Percentiles rank a stretch among this genome's conserved stretches.
These are phyloP conservation scores for Syzygium grande DNA, from an alignment of 345 rosid species.

Conservation along the genomic window DNA sequence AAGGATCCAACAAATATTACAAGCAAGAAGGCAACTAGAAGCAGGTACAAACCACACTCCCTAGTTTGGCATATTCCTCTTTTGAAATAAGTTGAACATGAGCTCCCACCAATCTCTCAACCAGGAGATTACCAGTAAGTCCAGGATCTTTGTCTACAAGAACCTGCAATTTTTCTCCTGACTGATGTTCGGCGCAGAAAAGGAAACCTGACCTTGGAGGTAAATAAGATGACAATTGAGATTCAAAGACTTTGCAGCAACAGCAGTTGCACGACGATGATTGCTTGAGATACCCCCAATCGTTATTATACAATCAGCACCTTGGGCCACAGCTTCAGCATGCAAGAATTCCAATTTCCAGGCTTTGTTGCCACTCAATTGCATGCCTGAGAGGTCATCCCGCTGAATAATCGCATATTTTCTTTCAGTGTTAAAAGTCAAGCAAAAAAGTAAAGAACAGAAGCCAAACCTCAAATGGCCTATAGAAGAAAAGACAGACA, in stretches of 20 bases:
- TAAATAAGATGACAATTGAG: slow-evolving; percentile 60
- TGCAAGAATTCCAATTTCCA: slow-evolving; percentile 76
- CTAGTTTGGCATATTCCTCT: slow-evolving; percentile 79
- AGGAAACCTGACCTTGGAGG: slow-evolving; percentile 50
- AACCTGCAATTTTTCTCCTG: slow-evolving; percentile 25
- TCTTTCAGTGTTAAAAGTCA: background rate
- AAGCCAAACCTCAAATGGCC: background rate
- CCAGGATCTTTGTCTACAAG: slow-evolving; percentile 88
- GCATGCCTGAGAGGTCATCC: slow-evolving; percentile 86
- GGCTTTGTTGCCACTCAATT: slow-evolving; percentile 89
- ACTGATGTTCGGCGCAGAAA: background rate
- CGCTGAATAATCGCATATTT: slow-evolving; percentile 28
- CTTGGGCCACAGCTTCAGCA: slow-evolving; percentile 76
- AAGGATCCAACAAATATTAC: too few species aligned
- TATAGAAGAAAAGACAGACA: background rate
- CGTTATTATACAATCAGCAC: slow-evolving; percentile 80
- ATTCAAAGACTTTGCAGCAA: slow-evolving; percentile 76
- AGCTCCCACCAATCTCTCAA: slow-evolving; percentile 87
- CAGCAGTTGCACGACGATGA: slow-evolving; percentile 90
- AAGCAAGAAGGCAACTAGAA: background rate
- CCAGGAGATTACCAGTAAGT: slow-evolving; percentile 74
- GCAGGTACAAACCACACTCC: slow-evolving; percentile 61
- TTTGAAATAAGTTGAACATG: slow-evolving; percentile 73
- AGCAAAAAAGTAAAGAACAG: background rate
- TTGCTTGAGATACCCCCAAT: slow-evolving; percentile 94